These are phyloP conservation scores for Aspergillus novofumigatus DNA, from an alignment of 2,329 filamentous ascomycete genomes.

Conservation along the genomic window DNA sequence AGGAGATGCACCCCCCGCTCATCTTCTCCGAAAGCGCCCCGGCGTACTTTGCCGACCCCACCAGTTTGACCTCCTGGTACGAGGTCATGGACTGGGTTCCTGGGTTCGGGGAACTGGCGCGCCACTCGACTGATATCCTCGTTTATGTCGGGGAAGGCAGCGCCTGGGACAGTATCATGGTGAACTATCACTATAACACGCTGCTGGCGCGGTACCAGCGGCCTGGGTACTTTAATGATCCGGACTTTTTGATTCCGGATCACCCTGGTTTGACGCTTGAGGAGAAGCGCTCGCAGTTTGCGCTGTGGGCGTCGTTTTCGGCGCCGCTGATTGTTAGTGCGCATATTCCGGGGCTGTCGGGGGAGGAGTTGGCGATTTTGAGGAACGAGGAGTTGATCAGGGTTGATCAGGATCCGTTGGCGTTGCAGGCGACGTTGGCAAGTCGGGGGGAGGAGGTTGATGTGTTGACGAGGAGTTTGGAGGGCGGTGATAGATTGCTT, in stretches of 20 bases:
- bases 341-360: conserved; percentile 35
- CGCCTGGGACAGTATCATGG: conserved; percentile 47
- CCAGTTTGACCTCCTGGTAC: conserved; percentile 44
- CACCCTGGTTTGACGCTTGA: conserved; percentile 42
- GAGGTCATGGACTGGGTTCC: conserved; percentile 45
- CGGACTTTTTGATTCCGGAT: conserved; percentile 49
- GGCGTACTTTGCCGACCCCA: conserved; percentile 39
- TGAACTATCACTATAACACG: conserved; percentile 45
- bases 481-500: conserved; percentile 46
- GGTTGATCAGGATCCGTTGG: conserved; percentile 42
- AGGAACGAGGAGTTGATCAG: conserved; percentile 41
- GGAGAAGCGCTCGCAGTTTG: conserved; percentile 48
- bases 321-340: conserved; percentile 48
- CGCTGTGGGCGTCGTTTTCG: conserved; percentile 49
- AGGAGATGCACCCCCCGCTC: conserved; percentile 32
- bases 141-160: conserved; percentile 39
- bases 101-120: conserved; percentile 40
- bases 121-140: conserved; percentile 44
- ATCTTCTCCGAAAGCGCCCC: conserved; percentile 47
- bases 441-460: conserved; percentile 44
- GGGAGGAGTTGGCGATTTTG: conserved; percentile 34
- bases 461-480: conserved; percentile 45
- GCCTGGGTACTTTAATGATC: conserved; percentile 46
- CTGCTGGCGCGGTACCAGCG: conserved; percentile 44
- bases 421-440: conserved; percentile 46